Percentiles rank a stretch among this genome's conserved stretches.
phyloP scores from a whole-genome alignment of 2,329 filamentous ascomycete genomes.

The Sporothrix pseudoabietina region DNA sequence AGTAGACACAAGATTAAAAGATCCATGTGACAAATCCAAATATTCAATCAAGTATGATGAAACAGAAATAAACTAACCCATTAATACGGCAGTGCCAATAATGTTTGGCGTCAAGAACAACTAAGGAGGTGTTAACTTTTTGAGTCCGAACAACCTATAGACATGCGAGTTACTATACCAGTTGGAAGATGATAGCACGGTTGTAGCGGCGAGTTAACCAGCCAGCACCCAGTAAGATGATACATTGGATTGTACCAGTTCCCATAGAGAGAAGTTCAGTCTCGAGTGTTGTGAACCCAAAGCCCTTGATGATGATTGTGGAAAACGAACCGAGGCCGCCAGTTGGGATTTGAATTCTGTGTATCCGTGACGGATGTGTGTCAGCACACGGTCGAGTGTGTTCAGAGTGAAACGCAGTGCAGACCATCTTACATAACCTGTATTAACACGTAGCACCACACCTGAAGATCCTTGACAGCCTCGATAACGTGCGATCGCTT shows the following conservation, averaged over 20 bases:
- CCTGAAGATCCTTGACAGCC: constrained; percentile 65
- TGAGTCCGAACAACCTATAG: background rate
- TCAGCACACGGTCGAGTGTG: background rate
- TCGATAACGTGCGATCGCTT: constrained; percentile 52
- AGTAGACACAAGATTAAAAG: constrained; percentile 63
- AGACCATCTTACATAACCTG: constrained; percentile 50
- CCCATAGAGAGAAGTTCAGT: constrained; percentile 77
- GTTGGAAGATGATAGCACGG: constrained; percentile 69
- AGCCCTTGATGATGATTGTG: constrained; percentile 71
- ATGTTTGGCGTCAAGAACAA: background rate
- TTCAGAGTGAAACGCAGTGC: background rate
- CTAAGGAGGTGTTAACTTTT: background rate
- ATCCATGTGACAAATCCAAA: background rate
- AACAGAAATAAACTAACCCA: background rate
- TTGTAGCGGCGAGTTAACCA: constrained; percentile 66
- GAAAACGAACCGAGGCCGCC: constrained; percentile 72
- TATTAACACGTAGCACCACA: constrained; percentile 65
- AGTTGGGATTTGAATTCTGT: constrained; percentile 67
- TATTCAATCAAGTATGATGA: background rate
- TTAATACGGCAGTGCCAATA: background rate
- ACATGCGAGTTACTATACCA: background rate
- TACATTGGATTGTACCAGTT: constrained; percentile 71
- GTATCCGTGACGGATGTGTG: background rate
- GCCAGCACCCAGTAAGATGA: constrained; percentile 65
- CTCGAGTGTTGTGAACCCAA: constrained; percentile 66